Evolutionary conservation across 352 stramenopile genomes (phyloP), one percentile per base, ranked within the genome.

Genomic region (Phytophthora pluvialis): DNA sequence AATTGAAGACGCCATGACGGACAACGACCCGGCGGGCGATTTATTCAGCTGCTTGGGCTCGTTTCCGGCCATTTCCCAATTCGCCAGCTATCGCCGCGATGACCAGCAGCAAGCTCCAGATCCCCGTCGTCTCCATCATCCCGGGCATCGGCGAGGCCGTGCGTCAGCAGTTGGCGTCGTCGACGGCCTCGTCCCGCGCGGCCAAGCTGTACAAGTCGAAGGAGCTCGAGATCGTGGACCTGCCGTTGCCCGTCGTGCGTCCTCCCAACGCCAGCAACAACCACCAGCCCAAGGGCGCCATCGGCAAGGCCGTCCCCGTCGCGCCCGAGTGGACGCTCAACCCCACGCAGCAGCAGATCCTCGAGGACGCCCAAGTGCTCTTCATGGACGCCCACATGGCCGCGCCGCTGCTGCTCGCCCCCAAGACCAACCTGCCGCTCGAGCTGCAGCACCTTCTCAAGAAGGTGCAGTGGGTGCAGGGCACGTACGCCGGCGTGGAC

Each of bases 401-500:
- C n/a, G 65, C 72, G 10, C 72, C 62, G 15, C 28, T 83, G 29
- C 51, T 88, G 18, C 67, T 82, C 25, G 66, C 60, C 13, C 50
- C 68, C 35, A 72, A 78, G 43, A 68, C 21, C 1, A 79, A 79
- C 35, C 49, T 84, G 29, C 63, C 66, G 13, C 48, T 67, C 26
- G 60, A 80, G 6, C 50, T 77, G 40, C 71, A 83, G 25, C 74
- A 83, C 35, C 26, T 86, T 7, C 59, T 86, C 58, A 64, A 66
- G 26, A 80, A 84, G 18, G 65, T 88, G 13, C 45, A 73, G 33
- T 88, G 79, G 79, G 69, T 88, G 5, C 79, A 88, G 45, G 73
- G 72, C 31, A 88, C 77, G 0, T 88, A 83, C 51, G 79, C 79
- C 10, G 79, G 79, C 15, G 70, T 88, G 4, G 79, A 88, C 43